Base-by-base conservation (phyloP, 1,139 yeast genomes). In the Saccharomyces hybrid region DNA sequence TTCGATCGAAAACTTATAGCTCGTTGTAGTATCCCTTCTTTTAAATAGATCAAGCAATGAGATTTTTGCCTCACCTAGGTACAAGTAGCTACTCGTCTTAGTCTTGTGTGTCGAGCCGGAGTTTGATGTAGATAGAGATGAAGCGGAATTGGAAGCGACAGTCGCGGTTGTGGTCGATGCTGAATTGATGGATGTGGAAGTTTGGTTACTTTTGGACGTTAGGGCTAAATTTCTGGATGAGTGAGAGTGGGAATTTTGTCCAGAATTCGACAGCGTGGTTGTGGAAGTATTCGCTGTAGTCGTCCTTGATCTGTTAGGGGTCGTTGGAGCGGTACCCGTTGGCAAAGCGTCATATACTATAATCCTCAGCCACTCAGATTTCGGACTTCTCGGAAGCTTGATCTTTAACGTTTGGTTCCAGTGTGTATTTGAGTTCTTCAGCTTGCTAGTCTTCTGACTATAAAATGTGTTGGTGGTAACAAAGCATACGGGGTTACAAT, bases 11-110 rank as follows among this genome's bases (percentile, higher is more conserved):
- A 64, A 64, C 26, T 55, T 56, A 46, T 62, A 63, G 42, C 59
- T 55, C n/a, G 57, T 56, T 7, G 51, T 49, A n/a, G 56, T 52
- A 32, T 60, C 60, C 41, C 53, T 55, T 4, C 55, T 55, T 42
- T 59, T 60, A 52, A 68, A 67, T n/a, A 68, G 42, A 13, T 65
- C 65, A 14, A 61, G 50, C 3, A 68, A 49, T 3, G 69, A 64
- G 5, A 68, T 20, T 55, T 61, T 63, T 2, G 61, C 62, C 53
- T 68, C 71, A 14, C 71, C 71, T 4, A 68, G 55, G 32, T 68
- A 68, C 26, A 67, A 50, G 51, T 64, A 67, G 9, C 42, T 38
- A 38, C 11, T 38, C 11, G n/a, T 38, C 42, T 16, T 38, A 16
- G 2, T 38, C 11, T 38, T 38, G 23, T 38, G 42, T 4, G 11